Evolutionary conservation across 225 moss, liverwort and hornwort species (phyloP), one percentile per base, ranked within the genome.

Genomic region (Polytrichum formosum): DNA sequence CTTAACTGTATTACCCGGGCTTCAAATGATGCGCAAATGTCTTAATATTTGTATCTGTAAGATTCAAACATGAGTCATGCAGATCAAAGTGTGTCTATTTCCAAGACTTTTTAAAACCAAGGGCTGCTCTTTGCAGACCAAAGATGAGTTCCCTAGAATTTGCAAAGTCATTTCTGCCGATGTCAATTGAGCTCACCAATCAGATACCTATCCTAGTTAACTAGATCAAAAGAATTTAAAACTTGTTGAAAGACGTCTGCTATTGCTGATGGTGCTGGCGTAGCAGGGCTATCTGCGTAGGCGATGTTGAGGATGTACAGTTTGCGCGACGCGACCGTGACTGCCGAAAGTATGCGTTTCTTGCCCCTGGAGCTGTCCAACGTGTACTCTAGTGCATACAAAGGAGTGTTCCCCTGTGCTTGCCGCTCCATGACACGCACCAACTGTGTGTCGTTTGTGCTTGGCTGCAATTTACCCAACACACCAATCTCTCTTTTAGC

Each of bases 361-460:
- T 83, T 86, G 25, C 97, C 94, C 75, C 97, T 83, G 5, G 93
- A 90, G 73, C 92, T 94, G 72, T 94, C 94, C 54, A 97, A 85
- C n/a, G 86, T 92, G 73, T 97, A 97, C 79, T 97, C 97, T 61
- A 97, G 70, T 13, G 80, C 77, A 61, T 97, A 97, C 1, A 97
- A 80, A 33, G 87, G 92, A 22, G 77, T 91, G 54, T 93, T 79
- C n/a, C 89, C 83, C n/a, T 73, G 77, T 18, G 88, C 79, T 74
- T 92, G 84, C 65, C 83, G 89, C 85, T 94, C 90, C 33, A 82
- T 75, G 25, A 87, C 91, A 53, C 80, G 84, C 69, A 97, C 77
- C 27, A 97, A 80, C 73, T 91, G 87, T 75, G 90, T 82, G 66
- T 94, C 92, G 54, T 97, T 97, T n/a, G 97, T 97, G 78, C 97